A percentile compares a stretch with the other conserved stretches of the same genome.
Evolutionary conservation across 257 asterid genomes (phyloP).

Genomic region (Galeopsis tetrahit): DNA sequence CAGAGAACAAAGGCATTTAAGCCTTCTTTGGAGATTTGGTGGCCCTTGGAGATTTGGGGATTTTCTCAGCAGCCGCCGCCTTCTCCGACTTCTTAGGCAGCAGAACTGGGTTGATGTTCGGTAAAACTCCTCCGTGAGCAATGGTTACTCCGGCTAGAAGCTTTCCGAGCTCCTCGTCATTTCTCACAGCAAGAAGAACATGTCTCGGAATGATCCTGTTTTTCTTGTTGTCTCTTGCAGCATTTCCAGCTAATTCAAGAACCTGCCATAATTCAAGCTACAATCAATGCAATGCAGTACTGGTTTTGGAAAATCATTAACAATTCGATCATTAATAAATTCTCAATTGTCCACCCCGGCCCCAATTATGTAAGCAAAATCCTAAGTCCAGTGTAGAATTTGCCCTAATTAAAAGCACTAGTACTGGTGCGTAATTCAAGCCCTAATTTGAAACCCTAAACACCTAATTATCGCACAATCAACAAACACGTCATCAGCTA

Average conservation of each 20-base stretch:
- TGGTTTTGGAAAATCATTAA: too few species aligned
- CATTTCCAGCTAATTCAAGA: slow-evolving; percentile 81
- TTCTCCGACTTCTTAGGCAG: slow-evolving; percentile 63
- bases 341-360: not conserved
- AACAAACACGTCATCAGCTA: not conserved
- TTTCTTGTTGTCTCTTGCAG: slow-evolving; percentile 82
- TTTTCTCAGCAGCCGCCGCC: slow-evolving; percentile 46
- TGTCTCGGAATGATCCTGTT: slow-evolving; percentile 79
- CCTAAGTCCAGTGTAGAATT: not conserved
- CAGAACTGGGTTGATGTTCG: slow-evolving; percentile 71
- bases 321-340: too few species aligned
- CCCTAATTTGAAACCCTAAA: slow-evolving; percentile 23
- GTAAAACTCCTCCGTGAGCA: slow-evolving; percentile 78
- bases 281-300: too few species aligned
- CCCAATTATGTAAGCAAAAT: not conserved
- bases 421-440: not conserved
- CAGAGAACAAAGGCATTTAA: not conserved
- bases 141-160: slow-evolving; percentile 75
- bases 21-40: slow-evolving; percentile 66
- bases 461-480: not conserved
- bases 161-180: slow-evolving; percentile 74
- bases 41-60: slow-evolving; percentile 57
- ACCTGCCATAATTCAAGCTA: slow-evolving; percentile 41
- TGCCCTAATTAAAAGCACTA: not conserved
- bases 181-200: slow-evolving; percentile 69